These are phyloP conservation scores for Entomophthora muscae DNA, from an alignment of 371 early-diverging fungal species.

Conservation along the genomic window DNA sequence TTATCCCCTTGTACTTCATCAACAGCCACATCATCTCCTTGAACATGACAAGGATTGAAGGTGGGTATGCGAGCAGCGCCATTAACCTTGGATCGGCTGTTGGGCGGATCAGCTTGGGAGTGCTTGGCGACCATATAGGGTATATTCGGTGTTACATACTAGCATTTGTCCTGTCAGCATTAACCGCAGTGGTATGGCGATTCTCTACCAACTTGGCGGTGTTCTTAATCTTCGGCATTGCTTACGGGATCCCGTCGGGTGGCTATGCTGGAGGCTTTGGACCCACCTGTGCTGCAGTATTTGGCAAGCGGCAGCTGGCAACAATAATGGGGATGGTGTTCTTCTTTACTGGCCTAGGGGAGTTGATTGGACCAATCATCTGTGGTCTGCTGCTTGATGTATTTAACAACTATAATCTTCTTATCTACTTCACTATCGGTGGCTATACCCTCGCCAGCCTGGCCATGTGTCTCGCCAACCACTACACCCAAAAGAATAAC, in stretches of 20 bases:
- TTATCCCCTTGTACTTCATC: conserved; percentile 22
- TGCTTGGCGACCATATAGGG: conserved; percentile 29
- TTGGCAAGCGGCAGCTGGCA: conserved; percentile 14
- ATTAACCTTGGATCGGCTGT: conserved; percentile 30
- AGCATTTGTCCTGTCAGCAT: conserved; percentile 18
- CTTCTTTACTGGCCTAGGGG: conserved; percentile 16
- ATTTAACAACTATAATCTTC: conserved; percentile 8
- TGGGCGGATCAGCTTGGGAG: conserved; percentile 28
- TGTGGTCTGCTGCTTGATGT: conserved; percentile 20
- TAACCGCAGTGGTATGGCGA: conserved; percentile 38
- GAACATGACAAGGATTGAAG: conserved; percentile 17
- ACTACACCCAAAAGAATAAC: no score
- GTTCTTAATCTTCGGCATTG: conserved; percentile 26
- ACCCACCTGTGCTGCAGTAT: conserved; percentile 24
- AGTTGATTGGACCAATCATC: conserved; percentile 19
- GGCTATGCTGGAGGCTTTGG: conserved; percentile 27
- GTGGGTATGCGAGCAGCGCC: conserved; percentile 18
- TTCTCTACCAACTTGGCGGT: conserved; percentile 24
- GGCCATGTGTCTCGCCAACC: background rate
- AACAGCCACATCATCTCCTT: conserved; percentile 15
- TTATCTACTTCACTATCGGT: background rate
- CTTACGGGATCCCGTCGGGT: conserved; percentile 40
- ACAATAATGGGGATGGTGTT: conserved; percentile 20
- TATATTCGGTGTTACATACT: conserved; percentile 28
- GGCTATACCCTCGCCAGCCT: background rate